A percentile compares a stretch with the other conserved stretches of the same genome.
phyloP scores from a whole-genome alignment of 139 green algal species.

The Monoraphidium neglectum region DNA sequence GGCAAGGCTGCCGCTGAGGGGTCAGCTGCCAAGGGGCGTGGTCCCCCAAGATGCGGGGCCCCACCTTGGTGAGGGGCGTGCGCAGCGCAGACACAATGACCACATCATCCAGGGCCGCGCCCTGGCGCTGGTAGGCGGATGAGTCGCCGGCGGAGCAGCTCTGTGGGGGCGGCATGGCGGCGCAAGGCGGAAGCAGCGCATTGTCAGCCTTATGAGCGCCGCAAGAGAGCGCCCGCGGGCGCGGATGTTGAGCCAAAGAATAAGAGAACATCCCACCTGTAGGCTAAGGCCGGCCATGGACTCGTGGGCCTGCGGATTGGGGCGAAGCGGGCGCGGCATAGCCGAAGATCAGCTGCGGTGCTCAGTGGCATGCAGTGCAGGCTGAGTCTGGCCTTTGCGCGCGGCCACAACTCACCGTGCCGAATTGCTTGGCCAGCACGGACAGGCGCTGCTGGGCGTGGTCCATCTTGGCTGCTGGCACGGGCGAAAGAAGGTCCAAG shows the following conservation, averaged over 20 bases:
- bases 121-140: constrained; percentile 71
- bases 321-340: not conserved
- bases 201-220: not conserved
- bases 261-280: not conserved
- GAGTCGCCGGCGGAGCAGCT: constrained; percentile 82
- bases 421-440: constrained; percentile 43
- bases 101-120: constrained; percentile 77
- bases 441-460: constrained; percentile 35
- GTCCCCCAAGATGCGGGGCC: not conserved
- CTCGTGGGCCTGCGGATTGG: constrained; percentile 16
- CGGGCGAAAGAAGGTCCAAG: too few species aligned
- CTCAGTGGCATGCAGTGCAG: not conserved
- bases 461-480: constrained; percentile 8
- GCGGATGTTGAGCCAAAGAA: not conserved
- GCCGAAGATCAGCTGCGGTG: not conserved
- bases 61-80: constrained; percentile 87
- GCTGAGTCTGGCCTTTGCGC: not conserved
- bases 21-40: not conserved
- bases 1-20: too few species aligned
- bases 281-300: constrained; percentile 14
- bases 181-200: not conserved
- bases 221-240: not conserved
- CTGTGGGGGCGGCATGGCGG: constrained; percentile 34
- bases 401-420: constrained; percentile 12
- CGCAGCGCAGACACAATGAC: constrained; percentile 90